phyloP scores from a whole-genome alignment of 1,284 basidiomycete species.

The Puccinia triticina region DNA sequence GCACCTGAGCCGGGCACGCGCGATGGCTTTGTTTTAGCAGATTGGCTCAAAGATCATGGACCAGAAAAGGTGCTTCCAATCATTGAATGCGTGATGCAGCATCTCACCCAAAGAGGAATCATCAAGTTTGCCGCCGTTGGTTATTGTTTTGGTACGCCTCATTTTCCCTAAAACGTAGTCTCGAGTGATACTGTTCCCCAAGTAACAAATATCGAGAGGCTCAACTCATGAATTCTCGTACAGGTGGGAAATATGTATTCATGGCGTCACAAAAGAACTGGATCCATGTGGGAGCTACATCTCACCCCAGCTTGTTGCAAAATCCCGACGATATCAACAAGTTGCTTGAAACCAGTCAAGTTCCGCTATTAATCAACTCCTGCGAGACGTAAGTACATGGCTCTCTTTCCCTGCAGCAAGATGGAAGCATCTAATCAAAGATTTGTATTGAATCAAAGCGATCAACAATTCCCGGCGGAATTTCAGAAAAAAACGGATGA shows the following conservation, averaged over 20 bases:
- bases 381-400: slow-evolving; percentile 33
- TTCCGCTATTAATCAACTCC: slow-evolving; percentile 45
- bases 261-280: slow-evolving; percentile 35
- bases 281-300: slow-evolving; percentile 33
- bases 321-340: slow-evolving; percentile 38
- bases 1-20: slow-evolving; percentile 10
- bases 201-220: background rate
- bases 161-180: background rate
- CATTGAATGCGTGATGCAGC: slow-evolving; percentile 26
- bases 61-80: slow-evolving; percentile 25
- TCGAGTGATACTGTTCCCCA: no score
- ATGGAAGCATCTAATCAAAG: background rate
- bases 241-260: slow-evolving; percentile 48
- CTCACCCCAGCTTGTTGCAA: slow-evolving; percentile 44
- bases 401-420: background rate
- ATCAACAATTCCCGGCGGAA: slow-evolving; percentile 18
- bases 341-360: slow-evolving; percentile 31
- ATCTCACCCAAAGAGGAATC: slow-evolving; percentile 31
- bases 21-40: background rate
- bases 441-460: slow-evolving; percentile 8
- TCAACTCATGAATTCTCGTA: background rate
- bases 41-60: slow-evolving; percentile 24
- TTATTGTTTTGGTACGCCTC: slow-evolving; percentile 45
- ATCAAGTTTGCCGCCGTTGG: slow-evolving; percentile 34
- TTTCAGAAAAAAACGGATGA: slow-evolving; percentile 47